phyloP scores from a whole-genome alignment of 768 basidiomycete genomes.

The Mrakia frigida region DNA sequence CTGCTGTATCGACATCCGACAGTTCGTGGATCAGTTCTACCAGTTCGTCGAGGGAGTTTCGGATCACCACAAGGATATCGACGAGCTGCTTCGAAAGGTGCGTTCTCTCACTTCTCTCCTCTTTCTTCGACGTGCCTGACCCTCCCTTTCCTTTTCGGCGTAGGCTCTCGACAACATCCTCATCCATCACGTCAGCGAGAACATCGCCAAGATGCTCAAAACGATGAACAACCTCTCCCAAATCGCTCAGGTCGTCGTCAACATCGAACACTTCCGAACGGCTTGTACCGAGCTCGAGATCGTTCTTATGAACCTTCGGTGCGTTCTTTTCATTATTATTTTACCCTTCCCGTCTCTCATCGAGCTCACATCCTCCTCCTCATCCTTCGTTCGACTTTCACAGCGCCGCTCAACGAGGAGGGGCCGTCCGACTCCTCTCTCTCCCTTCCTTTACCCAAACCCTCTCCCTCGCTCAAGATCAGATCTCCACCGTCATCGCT shows the following conservation, averaged over 20 bases:
- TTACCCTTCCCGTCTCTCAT: neutral
- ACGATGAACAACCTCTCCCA: conserved; percentile 77
- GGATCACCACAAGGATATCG: conserved; percentile 84
- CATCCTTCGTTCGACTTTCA: neutral
- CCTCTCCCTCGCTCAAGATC: conserved; percentile 61
- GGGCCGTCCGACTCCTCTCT: conserved; percentile 55
- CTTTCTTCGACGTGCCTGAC: neutral
- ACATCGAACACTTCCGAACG: conserved; percentile 83
- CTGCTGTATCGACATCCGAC: conserved; percentile 88
- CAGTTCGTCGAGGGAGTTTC: conserved; percentile 92
- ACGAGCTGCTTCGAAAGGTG: conserved; percentile 84
- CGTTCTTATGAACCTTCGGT: conserved; percentile 74
- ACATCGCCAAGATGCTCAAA: conserved; percentile 67
- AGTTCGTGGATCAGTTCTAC: conserved; percentile 90
- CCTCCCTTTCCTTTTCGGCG: neutral
- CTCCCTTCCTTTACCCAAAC: conserved; percentile 61
- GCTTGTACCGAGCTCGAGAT: conserved; percentile 79
- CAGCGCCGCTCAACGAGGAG: conserved; percentile 78
- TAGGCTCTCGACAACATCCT: conserved; percentile 84
- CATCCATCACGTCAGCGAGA: conserved; percentile 63
- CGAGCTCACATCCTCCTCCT: neutral
- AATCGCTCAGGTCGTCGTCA: conserved; percentile 85
- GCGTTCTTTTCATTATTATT: neutral
- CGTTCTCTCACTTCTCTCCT: conserved; percentile 24
- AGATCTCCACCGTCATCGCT: conserved; percentile 75